Conservation (phyloP, 176 grass and related monocot genomes). For the Panicum miliaceum region DNA sequence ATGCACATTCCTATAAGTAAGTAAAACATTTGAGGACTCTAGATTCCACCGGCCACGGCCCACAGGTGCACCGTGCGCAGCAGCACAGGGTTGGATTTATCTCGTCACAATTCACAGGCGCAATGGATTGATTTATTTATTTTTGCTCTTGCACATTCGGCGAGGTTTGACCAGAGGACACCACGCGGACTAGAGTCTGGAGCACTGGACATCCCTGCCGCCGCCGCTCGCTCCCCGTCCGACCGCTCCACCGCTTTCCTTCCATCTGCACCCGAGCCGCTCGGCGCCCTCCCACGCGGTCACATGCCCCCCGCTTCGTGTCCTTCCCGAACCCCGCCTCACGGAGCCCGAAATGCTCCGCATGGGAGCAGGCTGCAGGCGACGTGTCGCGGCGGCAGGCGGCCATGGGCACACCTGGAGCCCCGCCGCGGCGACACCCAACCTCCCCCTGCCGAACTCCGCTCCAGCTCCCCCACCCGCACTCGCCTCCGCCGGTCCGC, state of each 20-base stretch:
- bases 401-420: constrained; percentile 39
- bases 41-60: no score
- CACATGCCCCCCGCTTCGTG: constrained; percentile 1
- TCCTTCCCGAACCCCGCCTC: not conserved
- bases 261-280: not conserved
- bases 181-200: no score
- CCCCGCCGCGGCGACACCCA: constrained; percentile 39
- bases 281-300: not conserved
- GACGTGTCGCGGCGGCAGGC: constrained; percentile 46
- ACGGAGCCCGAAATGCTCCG: constrained; percentile 18
- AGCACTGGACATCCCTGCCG: not conserved
- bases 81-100: no score
- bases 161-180: no score
- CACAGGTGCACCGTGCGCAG: no score
- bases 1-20: no score
- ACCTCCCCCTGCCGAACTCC: not conserved
- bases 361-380: constrained; percentile 35
- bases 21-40: no score
- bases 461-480: not conserved
- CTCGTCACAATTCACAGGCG: no score
- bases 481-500: not conserved
- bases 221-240: not conserved
- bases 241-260: not conserved
- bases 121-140: no score
- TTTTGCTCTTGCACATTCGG: no score